Percentiles rank a stretch among this genome's conserved stretches.
These are phyloP conservation scores for Fusarium newnesense DNA, from an alignment of 2,329 filamentous ascomycete genomes.

Conservation along the genomic window DNA sequence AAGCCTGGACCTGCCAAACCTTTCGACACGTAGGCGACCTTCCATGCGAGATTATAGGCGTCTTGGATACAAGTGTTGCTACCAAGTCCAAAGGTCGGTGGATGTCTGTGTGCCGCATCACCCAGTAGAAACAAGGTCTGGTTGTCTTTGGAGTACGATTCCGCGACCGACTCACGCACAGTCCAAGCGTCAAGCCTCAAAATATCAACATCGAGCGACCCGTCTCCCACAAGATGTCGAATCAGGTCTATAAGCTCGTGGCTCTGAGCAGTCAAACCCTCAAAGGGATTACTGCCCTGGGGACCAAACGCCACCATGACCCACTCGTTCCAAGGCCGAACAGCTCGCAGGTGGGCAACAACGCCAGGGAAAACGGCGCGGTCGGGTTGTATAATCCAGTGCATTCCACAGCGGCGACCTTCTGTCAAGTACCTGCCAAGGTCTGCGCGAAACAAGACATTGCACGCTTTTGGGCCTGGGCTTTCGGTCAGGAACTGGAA, in stretches of 20 bases:
- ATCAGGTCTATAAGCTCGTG: not conserved
- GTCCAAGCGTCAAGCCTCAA: not conserved
- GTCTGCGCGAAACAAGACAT: not conserved
- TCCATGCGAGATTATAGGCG: not conserved
- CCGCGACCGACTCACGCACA: accelerated
- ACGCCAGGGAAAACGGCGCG: not conserved
- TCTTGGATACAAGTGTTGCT: not conserved
- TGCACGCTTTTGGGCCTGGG: not conserved
- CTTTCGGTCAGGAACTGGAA: accelerated
- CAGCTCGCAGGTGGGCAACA: not conserved
- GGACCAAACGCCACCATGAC: not conserved
- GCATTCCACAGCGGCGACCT: accelerated
- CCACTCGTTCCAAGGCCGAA: not conserved
- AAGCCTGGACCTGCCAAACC: not conserved
- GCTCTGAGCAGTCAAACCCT: not conserved
- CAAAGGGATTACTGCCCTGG: accelerated
- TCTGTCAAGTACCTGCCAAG: accelerated
- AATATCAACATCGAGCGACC: not conserved
- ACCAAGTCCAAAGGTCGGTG: accelerated
- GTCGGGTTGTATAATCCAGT: not conserved
- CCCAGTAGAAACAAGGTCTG: not conserved
- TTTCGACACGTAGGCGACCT: not conserved
- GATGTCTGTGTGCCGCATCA: not conserved
- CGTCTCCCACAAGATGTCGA: not conserved
- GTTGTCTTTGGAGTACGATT: accelerated